Base-by-base conservation (phyloP, 305 asterid species). In the Fraxinus floribunda region DNA sequence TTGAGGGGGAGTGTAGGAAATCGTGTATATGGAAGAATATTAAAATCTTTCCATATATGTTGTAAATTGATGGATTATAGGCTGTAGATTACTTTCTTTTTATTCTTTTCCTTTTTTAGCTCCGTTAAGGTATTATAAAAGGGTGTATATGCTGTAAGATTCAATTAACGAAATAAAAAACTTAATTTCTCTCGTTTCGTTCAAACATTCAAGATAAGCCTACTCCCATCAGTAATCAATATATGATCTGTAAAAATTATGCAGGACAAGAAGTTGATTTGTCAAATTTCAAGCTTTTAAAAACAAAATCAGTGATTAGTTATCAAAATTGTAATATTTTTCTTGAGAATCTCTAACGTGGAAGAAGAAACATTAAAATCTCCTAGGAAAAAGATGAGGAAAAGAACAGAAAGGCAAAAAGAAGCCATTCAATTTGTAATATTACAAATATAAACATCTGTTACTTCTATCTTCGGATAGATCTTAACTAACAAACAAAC, bases 401-500 rank as follows among this genome's bases (percentile, higher is more conserved):
- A 75, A 4, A 39, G 83, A 55, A 77, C 44, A 30, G 11, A 79
- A 41, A 60, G 60, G 77, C 39, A 77, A 35, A 29, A 84, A 46
- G 41, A 41, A 64, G 10, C 26, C 79, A 36, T 46, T 64, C 35
- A 72, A 73, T 79, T 60, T 76, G 38, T 55, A 20, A 52, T 62
- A 38, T 75, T 44, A 74, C 75, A 70, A 75, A 77, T 32, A 49
- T 76, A 30, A 77, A 32, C 64, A 38, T 41, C 49, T 13, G 57
- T 46, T 46, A 46, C 18, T 46, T 46, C 16, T 46, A 13, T 46
- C 57, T 13, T 46, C 5, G 18, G 57, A 46, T 13, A 46, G 77
- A 85, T 64, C 49, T n/a, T 29, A 83, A 79, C 24, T 20, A 70
- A 82, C 49, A 74, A 15, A 82, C 93, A 71, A 81, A 93, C 98